phyloP scores from a whole-genome alignment of 768 basidiomycete genomes.

The Hirschioporus abietinus region DNA sequence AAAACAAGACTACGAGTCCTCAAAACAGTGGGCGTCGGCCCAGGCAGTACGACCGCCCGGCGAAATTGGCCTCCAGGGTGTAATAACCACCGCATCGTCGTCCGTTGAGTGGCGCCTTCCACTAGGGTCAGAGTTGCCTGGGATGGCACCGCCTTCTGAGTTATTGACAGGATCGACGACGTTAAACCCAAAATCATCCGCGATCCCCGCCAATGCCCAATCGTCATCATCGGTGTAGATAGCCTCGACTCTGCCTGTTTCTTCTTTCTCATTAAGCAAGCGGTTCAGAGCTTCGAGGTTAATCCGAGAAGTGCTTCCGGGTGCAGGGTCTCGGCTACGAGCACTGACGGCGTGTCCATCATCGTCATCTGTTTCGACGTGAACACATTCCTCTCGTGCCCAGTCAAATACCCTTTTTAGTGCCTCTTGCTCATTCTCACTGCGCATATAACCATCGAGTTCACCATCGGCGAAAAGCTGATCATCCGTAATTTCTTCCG shows the following conservation, averaged over 20 bases:
- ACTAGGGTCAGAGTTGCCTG: background rate
- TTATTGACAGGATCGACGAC: background rate
- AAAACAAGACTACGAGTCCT: background rate
- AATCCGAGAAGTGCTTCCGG: slow-evolving; percentile 34
- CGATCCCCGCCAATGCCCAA: background rate
- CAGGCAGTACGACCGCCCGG: background rate
- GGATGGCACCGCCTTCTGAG: background rate
- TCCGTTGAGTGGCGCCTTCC: background rate
- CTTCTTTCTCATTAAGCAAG: slow-evolving; percentile 32
- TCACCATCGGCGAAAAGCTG: slow-evolving; percentile 71
- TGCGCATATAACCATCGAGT: slow-evolving; percentile 54
- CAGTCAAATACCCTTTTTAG: slow-evolving; percentile 35
- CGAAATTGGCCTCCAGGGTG: slow-evolving; percentile 2
- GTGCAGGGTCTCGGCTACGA: background rate
- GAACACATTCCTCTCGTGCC: slow-evolving; percentile 18
- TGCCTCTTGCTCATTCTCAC: slow-evolving; percentile 43
- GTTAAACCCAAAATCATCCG: background rate
- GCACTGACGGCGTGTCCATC: background rate
- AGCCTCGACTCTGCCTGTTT: background rate
- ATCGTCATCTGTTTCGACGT: background rate
- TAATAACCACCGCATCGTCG: background rate
- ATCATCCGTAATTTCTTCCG: slow-evolving; percentile 52
- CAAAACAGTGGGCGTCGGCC: background rate
- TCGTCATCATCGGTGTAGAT: background rate
- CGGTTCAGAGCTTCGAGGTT: slow-evolving; percentile 52